A percentile compares a stretch with the other conserved stretches of the same genome.
Evolutionary conservation across 1,284 basidiomycete genomes (phyloP).

Genomic region (Lentinus polychrous): DNA sequence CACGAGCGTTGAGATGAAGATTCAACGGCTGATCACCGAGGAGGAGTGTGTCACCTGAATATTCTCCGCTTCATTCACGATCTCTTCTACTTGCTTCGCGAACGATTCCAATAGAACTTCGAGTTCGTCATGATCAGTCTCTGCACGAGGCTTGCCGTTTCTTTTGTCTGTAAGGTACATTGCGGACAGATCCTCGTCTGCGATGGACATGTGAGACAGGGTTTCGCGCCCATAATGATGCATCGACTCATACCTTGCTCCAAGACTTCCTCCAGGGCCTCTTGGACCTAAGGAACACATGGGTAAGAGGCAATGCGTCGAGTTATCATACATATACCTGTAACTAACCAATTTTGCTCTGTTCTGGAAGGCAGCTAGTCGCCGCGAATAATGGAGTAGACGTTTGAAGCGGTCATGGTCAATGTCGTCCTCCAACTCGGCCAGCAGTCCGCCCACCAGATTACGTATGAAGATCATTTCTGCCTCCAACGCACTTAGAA

Average conservation of each 20-base stretch:
- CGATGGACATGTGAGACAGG: neutral
- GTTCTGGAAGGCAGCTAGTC: conserved; percentile 83
- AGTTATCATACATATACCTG: neutral
- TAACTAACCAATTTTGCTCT: conserved; percentile 65
- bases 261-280: conserved; percentile 84
- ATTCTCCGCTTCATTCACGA: conserved; percentile 87
- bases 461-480: conserved; percentile 90
- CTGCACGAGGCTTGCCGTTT: conserved; percentile 44
- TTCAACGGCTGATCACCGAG: neutral
- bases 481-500: conserved; percentile 84
- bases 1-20: conserved; percentile 4
- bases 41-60: conserved; percentile 53
- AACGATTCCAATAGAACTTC: conserved; percentile 93
- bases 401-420: conserved; percentile 89
- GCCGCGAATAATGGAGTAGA: conserved; percentile 83
- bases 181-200: conserved; percentile 88
- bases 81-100: conserved; percentile 93
- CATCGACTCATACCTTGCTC: conserved; percentile 60
- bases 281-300: conserved; percentile 58
- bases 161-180: conserved; percentile 89
- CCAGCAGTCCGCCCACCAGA: conserved; percentile 81
- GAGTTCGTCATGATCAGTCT: conserved; percentile 86
- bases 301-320: too few relatives aligned
- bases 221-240: neutral
- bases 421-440: conserved; percentile 89